Conservation (phyloP, 371 early-diverging fungal species). For the Dinochytrium kinnereticum region DNA sequence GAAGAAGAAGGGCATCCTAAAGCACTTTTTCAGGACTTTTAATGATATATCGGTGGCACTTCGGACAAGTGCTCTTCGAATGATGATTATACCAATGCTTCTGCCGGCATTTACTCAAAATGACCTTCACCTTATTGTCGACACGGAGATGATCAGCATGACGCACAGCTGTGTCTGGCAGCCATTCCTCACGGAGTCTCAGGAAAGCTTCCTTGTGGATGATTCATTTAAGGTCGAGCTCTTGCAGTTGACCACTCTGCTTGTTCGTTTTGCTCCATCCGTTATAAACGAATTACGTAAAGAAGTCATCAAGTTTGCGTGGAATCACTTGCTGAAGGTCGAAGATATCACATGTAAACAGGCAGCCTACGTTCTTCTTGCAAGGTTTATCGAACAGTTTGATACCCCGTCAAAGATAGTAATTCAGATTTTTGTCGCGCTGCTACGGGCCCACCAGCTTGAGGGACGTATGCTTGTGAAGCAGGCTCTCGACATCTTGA, state of each 20-base stretch:
- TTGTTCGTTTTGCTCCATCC: conserved; percentile 82
- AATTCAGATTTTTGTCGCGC: conserved; percentile 84
- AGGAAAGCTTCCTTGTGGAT: conserved; percentile 60
- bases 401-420: conserved; percentile 93
- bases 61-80: conserved; percentile 71
- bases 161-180: conserved; percentile 77
- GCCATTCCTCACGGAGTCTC: conserved; percentile 62
- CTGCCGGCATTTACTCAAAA: conserved; percentile 64
- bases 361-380: conserved; percentile 90
- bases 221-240: conserved; percentile 84
- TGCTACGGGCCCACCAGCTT: conserved; percentile 83
- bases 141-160: conserved; percentile 67
- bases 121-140: conserved; percentile 63
- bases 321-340: conserved; percentile 79
- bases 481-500: conserved; percentile 92
- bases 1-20: conserved; percentile 69
- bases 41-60: conserved; percentile 49
- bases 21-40: conserved; percentile 70
- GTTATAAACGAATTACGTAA: conserved; percentile 82
- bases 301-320: conserved; percentile 94
- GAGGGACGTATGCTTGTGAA: conserved; percentile 69
- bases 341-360: conserved; percentile 95
- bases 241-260: conserved; percentile 87
- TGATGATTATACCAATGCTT: conserved; percentile 82
- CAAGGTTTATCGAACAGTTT: conserved; percentile 88